phyloP scores from a whole-genome alignment of 164 flowering plant genomes.

The Protea cynaroides region DNA sequence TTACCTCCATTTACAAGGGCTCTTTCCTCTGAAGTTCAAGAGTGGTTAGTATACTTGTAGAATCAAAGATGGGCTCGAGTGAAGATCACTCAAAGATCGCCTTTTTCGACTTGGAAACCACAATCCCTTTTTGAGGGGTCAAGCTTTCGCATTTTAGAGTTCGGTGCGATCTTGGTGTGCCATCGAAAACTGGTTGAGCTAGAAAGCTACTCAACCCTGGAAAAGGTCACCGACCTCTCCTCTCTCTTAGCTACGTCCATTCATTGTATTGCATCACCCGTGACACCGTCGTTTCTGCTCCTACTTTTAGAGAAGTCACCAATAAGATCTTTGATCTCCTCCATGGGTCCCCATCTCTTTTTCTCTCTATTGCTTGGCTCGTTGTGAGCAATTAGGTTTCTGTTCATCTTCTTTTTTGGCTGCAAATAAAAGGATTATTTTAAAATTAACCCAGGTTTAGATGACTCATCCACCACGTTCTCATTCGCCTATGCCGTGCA shows the following conservation, averaged over 20 bases:
- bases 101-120: slow-evolving; percentile 88
- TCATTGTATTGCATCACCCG: slow-evolving; percentile 70
- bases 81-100: slow-evolving; percentile 54
- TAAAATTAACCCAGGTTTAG: no score
- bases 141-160: slow-evolving; percentile 56
- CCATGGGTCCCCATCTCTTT: slow-evolving; percentile 48
- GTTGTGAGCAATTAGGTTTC: not conserved
- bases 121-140: slow-evolving; percentile 55
- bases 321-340: slow-evolving; percentile 65
- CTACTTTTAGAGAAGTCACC: slow-evolving; percentile 61
- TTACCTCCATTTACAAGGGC: no score
- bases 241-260: slow-evolving; percentile 44
- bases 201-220: slow-evolving; percentile 59
- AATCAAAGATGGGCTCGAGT: slow-evolving; percentile 18
- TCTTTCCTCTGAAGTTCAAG: not conserved
- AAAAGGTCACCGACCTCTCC: slow-evolving; percentile 58
- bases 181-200: slow-evolving; percentile 79
- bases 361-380: not conserved
- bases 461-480: slow-evolving; percentile 6
- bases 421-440: no score
- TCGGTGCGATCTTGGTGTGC: slow-evolving; percentile 90
- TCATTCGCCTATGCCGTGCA: slow-evolving; percentile 3
- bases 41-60: not conserved
- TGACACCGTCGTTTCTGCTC: slow-evolving; percentile 62
- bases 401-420: not conserved